Base-by-base conservation (phyloP, 768 basidiomycete genomes). In the Calocybe indica region DNA sequence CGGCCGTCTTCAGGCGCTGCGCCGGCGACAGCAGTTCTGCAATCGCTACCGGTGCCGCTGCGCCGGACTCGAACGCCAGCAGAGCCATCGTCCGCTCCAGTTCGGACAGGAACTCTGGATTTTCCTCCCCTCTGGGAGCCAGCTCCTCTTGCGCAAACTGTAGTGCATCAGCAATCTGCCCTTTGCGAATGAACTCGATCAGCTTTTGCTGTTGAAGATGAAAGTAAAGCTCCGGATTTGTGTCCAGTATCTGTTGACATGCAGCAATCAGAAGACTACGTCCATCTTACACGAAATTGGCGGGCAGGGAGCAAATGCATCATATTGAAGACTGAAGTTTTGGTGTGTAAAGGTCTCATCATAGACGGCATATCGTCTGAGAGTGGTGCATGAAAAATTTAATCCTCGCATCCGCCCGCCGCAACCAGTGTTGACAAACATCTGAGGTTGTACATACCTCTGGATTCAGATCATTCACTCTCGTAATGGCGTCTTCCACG, bases 261-360 rank as follows among this genome's bases (percentile, higher is more conserved):
- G 59, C 32, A 50, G 39, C 45, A 51, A 62, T 63, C 46, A 64
- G 62, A 39, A 37, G 22, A 43, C 37, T 44, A 43, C 29, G 50
- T 43, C n/a, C 10, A 52, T 43, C 47, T 39, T 46, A 51, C 48
- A 47, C 37, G 33, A 54, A 48, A 47, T 56, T 49, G 42, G 37
- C 22, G 22, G 22, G 22, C 22, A 4, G 22, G 13, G 45, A 55
- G 61, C 57, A 56, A 57, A 58, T 54, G 56, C 69, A 76, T 91
- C 88, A 92, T 91, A 86, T 90, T 90, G 85, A 91, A 91, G 87
- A 91, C 88, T 89, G 87, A 88, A 90, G 86, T 85, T 85, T 85
- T 82, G 75, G 74, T 78, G 67, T 79, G 74, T 72, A 65, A 58
- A 57, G 64, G 59, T 82, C 65, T 94, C 93, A 85, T 89, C 92